Percentiles rank a stretch among this genome's conserved stretches.
Evolutionary conservation across 495 filamentous ascomycete genomes (phyloP).

Genomic region (Hyaloscypha finlandica): DNA sequence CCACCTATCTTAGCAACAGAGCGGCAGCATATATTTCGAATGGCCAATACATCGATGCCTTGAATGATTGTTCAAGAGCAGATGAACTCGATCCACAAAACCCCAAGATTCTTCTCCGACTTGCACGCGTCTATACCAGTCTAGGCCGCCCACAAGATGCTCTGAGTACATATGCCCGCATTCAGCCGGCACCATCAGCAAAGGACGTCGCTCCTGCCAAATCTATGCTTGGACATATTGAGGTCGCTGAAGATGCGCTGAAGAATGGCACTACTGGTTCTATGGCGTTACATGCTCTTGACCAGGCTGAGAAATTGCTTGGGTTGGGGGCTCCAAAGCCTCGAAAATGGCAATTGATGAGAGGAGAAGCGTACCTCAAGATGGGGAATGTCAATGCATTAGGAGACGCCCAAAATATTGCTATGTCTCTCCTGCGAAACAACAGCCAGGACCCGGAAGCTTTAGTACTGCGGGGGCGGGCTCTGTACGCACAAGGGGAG

Average conservation of each 20-base stretch:
- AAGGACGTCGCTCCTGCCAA: conserved; percentile 79
- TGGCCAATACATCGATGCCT: conserved; percentile 70
- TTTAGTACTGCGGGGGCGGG: conserved; percentile 82
- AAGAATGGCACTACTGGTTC: conserved; percentile 73
- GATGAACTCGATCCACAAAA: conserved; percentile 80
- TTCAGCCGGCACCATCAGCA: conserved; percentile 73
- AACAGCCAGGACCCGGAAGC: conserved; percentile 95
- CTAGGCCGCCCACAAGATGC: conserved; percentile 86
- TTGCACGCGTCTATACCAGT: conserved; percentile 85
- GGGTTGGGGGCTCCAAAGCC: conserved; percentile 74
- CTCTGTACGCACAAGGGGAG: conserved; percentile 87
- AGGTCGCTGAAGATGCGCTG: conserved; percentile 76
- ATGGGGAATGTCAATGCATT: conserved; percentile 88
- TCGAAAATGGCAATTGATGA: conserved; percentile 89
- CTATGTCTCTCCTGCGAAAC: conserved; percentile 78
- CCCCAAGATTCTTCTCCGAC: conserved; percentile 80
- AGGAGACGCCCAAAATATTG: conserved; percentile 89
- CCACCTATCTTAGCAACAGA: conserved; percentile 93
- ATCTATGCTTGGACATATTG: conserved; percentile 81
- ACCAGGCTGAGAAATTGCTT: conserved; percentile 80
- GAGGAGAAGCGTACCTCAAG: conserved; percentile 91
- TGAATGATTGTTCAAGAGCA: conserved; percentile 82
- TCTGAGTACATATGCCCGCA: conserved; percentile 70
- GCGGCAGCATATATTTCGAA: conserved; percentile 91
- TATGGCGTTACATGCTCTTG: conserved; percentile 89